phyloP scores from a whole-genome alignment of 75 land plant genomes.

The Picea glauca region DNA sequence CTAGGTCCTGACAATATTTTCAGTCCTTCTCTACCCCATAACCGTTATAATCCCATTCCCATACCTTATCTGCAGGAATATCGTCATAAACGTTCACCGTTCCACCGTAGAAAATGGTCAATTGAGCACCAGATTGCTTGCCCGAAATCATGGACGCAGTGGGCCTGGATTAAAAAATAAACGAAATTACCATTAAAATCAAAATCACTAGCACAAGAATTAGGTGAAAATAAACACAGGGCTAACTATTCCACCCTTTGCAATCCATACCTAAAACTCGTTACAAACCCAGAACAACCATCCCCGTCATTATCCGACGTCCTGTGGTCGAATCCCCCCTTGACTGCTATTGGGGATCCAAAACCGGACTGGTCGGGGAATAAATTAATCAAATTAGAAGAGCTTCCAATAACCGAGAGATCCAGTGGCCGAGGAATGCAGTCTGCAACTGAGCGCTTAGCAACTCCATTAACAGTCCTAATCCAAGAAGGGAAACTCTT shows the following conservation, averaged over 20 bases:
- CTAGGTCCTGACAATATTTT: not conserved
- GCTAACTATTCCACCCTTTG: not conserved
- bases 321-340: too few species aligned
- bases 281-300: too few species aligned
- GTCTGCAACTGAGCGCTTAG: too few species aligned
- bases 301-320: not conserved
- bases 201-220: not conserved
- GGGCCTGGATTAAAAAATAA: not conserved
- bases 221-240: not conserved
- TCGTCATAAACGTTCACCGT: constrained; percentile 47
- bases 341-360: not conserved
- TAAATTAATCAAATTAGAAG: not conserved
- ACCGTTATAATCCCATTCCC: not conserved
- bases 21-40: too few species aligned
- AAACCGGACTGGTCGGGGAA: not conserved
- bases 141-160: not conserved
- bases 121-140: constrained; percentile 12
- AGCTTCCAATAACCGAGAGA: not conserved
- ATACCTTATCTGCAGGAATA: constrained; percentile 43
- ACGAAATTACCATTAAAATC: not conserved
- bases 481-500: too few species aligned
- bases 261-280: not conserved
- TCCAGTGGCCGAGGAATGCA: not conserved
- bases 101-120: constrained; percentile 61
- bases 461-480: too few species aligned